phyloP scores from a whole-genome alignment of 208 protist species.

The Leishmania lainsoni region DNA sequence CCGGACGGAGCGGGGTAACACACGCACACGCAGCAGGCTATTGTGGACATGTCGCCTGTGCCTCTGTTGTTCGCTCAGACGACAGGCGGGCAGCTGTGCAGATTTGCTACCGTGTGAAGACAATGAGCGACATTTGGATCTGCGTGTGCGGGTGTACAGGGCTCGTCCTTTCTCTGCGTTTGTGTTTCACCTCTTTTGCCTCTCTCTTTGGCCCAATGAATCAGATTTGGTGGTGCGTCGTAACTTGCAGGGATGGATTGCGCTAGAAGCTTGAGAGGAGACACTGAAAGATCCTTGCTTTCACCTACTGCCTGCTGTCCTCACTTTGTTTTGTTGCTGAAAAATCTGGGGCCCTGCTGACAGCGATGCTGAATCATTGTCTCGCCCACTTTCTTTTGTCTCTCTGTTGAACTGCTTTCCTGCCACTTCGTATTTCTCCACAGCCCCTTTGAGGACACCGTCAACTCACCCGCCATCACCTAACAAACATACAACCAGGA shows the following conservation, averaged over 20 bases:
- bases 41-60: not conserved
- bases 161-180: not conserved
- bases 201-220: not conserved
- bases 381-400: not conserved
- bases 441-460: not conserved
- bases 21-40: not conserved
- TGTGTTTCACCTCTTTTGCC: not conserved
- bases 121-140: not conserved
- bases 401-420: not conserved
- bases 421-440: not conserved
- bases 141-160: not conserved
- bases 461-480: not conserved
- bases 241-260: not conserved
- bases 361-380: not conserved
- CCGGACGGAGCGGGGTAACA: no score
- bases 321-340: conserved; percentile 5
- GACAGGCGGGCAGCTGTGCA: not conserved
- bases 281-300: not conserved
- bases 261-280: not conserved
- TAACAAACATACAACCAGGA: not conserved
- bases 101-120: not conserved
- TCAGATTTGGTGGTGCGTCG: not conserved
- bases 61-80: not conserved
- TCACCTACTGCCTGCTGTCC: not conserved
- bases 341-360: not conserved